Conservation (phyloP, 805 yeast genomes). For the Danielia reshetovae region DNA sequence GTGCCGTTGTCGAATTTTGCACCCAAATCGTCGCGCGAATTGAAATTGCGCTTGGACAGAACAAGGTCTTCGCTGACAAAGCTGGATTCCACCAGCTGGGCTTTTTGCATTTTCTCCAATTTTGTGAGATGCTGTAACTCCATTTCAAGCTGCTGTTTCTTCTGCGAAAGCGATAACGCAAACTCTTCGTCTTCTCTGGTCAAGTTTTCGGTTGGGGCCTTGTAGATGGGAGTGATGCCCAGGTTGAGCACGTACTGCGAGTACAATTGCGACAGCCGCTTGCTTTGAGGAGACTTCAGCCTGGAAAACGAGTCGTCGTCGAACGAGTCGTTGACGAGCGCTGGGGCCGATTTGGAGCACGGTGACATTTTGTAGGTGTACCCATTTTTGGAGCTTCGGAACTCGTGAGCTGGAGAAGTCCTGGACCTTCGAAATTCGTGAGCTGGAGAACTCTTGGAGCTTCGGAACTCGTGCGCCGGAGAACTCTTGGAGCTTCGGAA, state of each 20-base stretch:
- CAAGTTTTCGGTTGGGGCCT: conserved; percentile 12
- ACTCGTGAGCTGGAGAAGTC: not conserved
- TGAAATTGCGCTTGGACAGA: conserved; percentile 29
- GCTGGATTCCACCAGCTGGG: conserved; percentile 20
- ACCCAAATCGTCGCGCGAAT: conserved; percentile 35
- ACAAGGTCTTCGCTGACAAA: conserved; percentile 33
- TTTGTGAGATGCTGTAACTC: conserved; percentile 33
- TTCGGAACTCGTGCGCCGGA: no score
- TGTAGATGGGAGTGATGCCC: conserved; percentile 13
- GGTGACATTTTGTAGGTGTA: not conserved
- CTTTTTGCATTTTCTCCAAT: conserved; percentile 20
- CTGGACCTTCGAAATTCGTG: not conserved
- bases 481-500: not conserved
- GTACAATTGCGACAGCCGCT: conserved; percentile 8
- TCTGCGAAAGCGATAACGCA: conserved; percentile 21
- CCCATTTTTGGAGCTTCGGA: no score
- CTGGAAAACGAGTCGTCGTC: conserved; percentile 7
- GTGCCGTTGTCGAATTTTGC: conserved; percentile 24
- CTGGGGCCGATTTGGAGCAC: conserved; percentile 11
- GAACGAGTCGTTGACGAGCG: conserved; percentile 6
- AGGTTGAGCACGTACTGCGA: conserved; percentile 15
- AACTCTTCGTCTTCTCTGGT: conserved; percentile 17
- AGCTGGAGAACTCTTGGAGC: not conserved
- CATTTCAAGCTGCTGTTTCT: conserved; percentile 36
- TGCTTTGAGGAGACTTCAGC: not conserved